phyloP scores from a whole-genome alignment of 2,329 filamentous ascomycete genomes.

The Penicillium expansum region DNA sequence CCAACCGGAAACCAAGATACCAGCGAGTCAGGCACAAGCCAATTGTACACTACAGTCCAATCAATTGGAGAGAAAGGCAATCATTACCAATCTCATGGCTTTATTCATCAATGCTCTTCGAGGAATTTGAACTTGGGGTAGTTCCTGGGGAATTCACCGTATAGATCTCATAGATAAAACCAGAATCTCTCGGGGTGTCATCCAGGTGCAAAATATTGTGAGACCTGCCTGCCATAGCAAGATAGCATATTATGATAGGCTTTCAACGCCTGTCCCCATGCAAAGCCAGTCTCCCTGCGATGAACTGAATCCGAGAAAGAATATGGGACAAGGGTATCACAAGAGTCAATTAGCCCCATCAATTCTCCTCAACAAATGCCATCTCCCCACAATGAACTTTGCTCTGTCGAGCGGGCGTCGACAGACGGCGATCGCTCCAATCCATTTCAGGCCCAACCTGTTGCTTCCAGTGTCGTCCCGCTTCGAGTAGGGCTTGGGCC shows the following conservation, averaged over 20 bases:
- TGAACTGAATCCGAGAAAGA: not conserved
- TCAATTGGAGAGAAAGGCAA: not conserved
- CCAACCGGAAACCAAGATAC: constrained; percentile 3
- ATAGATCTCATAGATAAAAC: not conserved
- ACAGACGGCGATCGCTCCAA: constrained; percentile 52
- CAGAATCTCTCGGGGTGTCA: not conserved
- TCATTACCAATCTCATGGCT: not conserved
- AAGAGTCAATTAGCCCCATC: constrained; percentile 3
- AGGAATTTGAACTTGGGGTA: not conserved
- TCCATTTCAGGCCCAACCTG: constrained; percentile 55
- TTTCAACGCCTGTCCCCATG: not conserved
- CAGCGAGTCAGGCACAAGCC: constrained; percentile 1
- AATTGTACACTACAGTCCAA: constrained; percentile 6
- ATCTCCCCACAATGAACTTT: constrained; percentile 53
- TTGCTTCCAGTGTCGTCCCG: constrained; percentile 50
- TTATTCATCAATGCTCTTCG: not conserved
- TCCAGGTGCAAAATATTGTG: not conserved
- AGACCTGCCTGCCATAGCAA: not conserved
- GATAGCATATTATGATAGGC: not conserved
- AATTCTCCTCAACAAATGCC: constrained; percentile 37
- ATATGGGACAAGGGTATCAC: not conserved
- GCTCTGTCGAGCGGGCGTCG: constrained; percentile 50
- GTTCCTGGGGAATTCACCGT: not conserved
- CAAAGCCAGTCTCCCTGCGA: not conserved
- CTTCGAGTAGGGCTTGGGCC: constrained; percentile 45